Evolutionary conservation across 768 basidiomycete genomes (phyloP).

Genomic region (Asterophora lycoperdoides): DNA sequence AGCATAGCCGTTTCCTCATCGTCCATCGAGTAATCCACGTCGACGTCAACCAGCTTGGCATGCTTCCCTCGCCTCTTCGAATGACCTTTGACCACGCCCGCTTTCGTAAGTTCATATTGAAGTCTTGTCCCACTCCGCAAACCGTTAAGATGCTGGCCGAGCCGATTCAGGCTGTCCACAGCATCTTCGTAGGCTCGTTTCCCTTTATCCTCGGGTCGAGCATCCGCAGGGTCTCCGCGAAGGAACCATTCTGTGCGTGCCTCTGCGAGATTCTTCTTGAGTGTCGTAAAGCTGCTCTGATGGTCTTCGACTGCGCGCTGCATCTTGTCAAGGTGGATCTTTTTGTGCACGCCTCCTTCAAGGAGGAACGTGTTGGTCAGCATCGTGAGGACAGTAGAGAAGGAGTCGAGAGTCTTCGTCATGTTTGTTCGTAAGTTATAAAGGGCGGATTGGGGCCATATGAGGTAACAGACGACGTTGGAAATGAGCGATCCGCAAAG

Average conservation of each 20-base stretch:
- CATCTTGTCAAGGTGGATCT: slow-evolving; percentile 57
- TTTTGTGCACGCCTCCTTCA: slow-evolving; percentile 54
- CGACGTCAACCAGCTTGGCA: slow-evolving; percentile 7
- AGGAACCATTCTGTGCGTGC: slow-evolving; percentile 81
- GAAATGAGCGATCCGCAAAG: slow-evolving; percentile 71
- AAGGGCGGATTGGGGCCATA: slow-evolving; percentile 88
- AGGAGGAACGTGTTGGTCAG: slow-evolving; percentile 84
- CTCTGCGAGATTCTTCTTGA: slow-evolving; percentile 83
- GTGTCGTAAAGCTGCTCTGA: slow-evolving; percentile 82
- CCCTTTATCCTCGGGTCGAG: slow-evolving; percentile 27
- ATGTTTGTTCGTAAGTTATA: slow-evolving; percentile 80
- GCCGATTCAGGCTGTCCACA: slow-evolving; percentile 78
- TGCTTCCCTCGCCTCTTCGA: slow-evolving; percentile 19
- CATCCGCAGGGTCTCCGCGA: slow-evolving; percentile 24
- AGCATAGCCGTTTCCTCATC: slow-evolving; percentile 41
- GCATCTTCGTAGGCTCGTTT: slow-evolving; percentile 78
- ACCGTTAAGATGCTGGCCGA: slow-evolving; percentile 93
- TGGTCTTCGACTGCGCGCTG: slow-evolving; percentile 81
- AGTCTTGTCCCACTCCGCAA: slow-evolving; percentile 78
- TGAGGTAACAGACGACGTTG: slow-evolving; percentile 75
- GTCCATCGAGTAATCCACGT: slow-evolving; percentile 15
- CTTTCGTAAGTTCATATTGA: slow-evolving; percentile 77
- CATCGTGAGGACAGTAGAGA: slow-evolving; percentile 78
- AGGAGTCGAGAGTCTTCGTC: slow-evolving; percentile 82
- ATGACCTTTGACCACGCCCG: slow-evolving; percentile 31